Evolutionary conservation across 768 basidiomycete species (phyloP).

Genomic region (Suillus spraguei): DNA sequence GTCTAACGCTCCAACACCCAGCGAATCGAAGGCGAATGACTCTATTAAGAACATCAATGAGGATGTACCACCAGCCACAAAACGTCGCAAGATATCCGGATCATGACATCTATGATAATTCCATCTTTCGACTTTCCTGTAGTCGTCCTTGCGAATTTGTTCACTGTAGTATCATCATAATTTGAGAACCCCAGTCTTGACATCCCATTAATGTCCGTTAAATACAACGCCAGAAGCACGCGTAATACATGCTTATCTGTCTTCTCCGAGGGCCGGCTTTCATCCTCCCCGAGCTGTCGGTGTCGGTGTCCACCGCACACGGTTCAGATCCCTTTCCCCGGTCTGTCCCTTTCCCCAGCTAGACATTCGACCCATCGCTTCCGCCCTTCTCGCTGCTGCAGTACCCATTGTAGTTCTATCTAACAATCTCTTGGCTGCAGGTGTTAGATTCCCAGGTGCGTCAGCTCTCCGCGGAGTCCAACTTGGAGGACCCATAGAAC

Average conservation of each 20-base stretch:
- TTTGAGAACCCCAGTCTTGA: neutral
- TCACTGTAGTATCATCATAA: neutral
- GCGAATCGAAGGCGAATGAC: slow-evolving; percentile 20
- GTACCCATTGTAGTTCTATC: slow-evolving; percentile 71
- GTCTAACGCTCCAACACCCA: slow-evolving; percentile 25
- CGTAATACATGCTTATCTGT: slow-evolving; percentile 10
- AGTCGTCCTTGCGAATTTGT: neutral
- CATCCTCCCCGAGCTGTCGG: slow-evolving; percentile 44
- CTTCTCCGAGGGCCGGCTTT: slow-evolving; percentile 25
- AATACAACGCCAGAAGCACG: neutral
- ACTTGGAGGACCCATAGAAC: slow-evolving; percentile 77
- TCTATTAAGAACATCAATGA: slow-evolving; percentile 23
- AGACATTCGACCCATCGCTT: slow-evolving; percentile 61
- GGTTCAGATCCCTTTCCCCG: slow-evolving; percentile 64
- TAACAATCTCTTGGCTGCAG: slow-evolving; percentile 79
- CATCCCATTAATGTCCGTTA: neutral
- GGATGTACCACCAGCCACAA: slow-evolving; percentile 45
- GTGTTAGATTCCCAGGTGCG: slow-evolving; percentile 76
- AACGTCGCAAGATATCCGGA: slow-evolving; percentile 58
- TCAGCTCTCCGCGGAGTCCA: slow-evolving; percentile 80
- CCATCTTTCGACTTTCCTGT: slow-evolving; percentile 7
- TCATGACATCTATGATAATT: slow-evolving; percentile 22
- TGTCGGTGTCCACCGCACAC: slow-evolving; percentile 81
- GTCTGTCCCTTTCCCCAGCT: slow-evolving; percentile 53
- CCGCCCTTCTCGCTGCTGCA: slow-evolving; percentile 62